Base-by-base conservation (phyloP, 495 filamentous ascomycete species). In the Aspergillus sclerotioniger region DNA sequence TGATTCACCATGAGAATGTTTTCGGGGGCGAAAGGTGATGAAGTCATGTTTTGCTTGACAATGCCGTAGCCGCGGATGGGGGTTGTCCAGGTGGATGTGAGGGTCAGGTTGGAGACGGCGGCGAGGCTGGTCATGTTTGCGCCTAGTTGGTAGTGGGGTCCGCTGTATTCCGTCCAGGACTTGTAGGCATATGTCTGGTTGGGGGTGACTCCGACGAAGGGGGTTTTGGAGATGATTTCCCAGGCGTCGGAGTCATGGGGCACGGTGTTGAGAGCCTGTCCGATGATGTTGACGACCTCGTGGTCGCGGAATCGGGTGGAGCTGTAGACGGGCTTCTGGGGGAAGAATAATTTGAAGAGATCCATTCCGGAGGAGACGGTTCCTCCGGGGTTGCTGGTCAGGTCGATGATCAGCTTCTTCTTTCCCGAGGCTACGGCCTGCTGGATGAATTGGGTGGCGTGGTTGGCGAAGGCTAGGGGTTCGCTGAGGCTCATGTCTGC, bases 371-470 rank as follows among this genome's bases (percentile, higher is more conserved):
- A 56, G 3, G 62, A 54, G 31, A 73, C 59, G 54, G 69, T 60
- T 15, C 84, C 84, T n/a, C 83, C 83, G 0, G 66, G 68, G 60
- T 87, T 87, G n/a, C 67, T 63, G 1, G 77, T 68, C 2, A 87
- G 58, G 55, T 87, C 83, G 49, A 87, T 80, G 29, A 86, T 65
- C 3, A 86, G 65, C 51, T 77, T 78, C 49, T 68, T 75, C 60
- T 79, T 82, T 7, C 70, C 71, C 17, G 54, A 54, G 2, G 44
- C 64, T 21, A 65, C 78, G 46, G 69, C 71, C 37, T 71, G 67
- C 12, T 59, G 48, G 45, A 79, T 57, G 60, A 80, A 80, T 7
- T 70, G 51, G 10, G 56, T 47, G 1, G 73, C 63, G 3, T 67
- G 43, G 13, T 65, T 41, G 8, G 59, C 63, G 37, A 75, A 72